A percentile compares a stretch with the other conserved stretches of the same genome.
These are phyloP conservation scores for Zygosaccharomyces pseudorouxii DNA, from an alignment of 805 yeast genomes.

Conservation along the genomic window DNA sequence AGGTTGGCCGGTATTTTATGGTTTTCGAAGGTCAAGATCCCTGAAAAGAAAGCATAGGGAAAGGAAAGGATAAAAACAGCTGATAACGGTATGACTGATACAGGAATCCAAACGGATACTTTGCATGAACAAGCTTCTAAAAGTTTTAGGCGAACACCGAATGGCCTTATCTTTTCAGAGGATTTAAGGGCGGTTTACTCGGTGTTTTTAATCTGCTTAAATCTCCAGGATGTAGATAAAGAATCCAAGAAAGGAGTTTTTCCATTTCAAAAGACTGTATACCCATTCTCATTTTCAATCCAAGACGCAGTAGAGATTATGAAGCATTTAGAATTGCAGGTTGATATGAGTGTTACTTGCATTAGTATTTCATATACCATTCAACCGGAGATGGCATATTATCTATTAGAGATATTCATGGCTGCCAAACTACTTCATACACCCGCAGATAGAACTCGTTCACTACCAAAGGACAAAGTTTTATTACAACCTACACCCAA, in stretches of 20 bases:
- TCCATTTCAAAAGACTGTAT: constrained; percentile 30
- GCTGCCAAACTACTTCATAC: constrained; percentile 62
- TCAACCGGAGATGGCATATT: constrained; percentile 44
- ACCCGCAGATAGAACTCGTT: constrained; percentile 68
- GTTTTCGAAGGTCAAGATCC: neutral
- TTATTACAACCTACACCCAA: constrained; percentile 84
- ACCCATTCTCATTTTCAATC: constrained; percentile 51
- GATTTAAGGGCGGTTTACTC: constrained; percentile 62
- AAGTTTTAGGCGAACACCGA: constrained; percentile 47
- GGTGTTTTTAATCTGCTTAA: constrained; percentile 42
- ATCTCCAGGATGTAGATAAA: constrained; percentile 35
- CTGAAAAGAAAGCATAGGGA: neutral
- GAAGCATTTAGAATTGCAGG: constrained; percentile 44
- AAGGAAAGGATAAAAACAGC: too few species aligned
- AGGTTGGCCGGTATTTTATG: neutral
- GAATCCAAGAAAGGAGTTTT: constrained; percentile 26
- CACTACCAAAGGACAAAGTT: constrained; percentile 40
- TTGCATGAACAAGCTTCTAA: constrained; percentile 43
- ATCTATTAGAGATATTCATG: constrained; percentile 49
- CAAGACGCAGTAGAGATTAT: constrained; percentile 50
- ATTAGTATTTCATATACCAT: constrained; percentile 54
- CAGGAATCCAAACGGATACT: constrained; percentile 2
- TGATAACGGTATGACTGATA: neutral
- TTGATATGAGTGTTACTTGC: constrained; percentile 47
- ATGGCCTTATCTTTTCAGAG: constrained; percentile 48